A percentile compares a stretch with the other conserved stretches of the same genome.
Conservation (phyloP, 495 filamentous ascomycete species). For the Xylona heveae region DNA sequence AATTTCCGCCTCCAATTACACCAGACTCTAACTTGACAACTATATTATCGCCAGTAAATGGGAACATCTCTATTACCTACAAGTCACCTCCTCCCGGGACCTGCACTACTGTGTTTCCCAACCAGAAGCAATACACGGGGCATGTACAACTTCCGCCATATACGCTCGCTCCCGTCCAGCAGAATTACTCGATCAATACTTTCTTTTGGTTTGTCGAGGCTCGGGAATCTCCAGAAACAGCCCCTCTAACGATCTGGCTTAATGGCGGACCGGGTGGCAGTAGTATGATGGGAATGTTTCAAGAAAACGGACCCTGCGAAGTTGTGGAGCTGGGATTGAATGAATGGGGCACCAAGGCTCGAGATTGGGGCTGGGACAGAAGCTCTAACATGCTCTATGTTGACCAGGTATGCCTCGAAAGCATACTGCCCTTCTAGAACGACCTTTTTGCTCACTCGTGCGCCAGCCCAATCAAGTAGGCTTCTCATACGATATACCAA, state of each 20-base stretch:
- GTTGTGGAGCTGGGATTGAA: conserved; percentile 15
- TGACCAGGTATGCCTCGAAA: conserved; percentile 11
- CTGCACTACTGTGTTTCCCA: conserved; percentile 31
- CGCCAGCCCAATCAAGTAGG: conserved; percentile 16
- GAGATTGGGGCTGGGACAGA: conserved; percentile 18
- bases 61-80: conserved; percentile 36
- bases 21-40: conserved; percentile 20
- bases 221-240: conserved; percentile 30
- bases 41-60: conserved; percentile 31
- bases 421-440: not conserved
- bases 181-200: conserved; percentile 46
- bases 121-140: conserved; percentile 24
- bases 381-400: conserved; percentile 20
- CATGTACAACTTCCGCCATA: conserved; percentile 26
- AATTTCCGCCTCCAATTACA: conserved; percentile 3
- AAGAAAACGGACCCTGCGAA: conserved; percentile 20
- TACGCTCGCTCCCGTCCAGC: conserved; percentile 22
- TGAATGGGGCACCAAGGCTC: conserved; percentile 15
- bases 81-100: conserved; percentile 29
- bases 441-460: not conserved
- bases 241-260: conserved; percentile 44
- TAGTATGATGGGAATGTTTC: conserved; percentile 19
- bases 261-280: conserved; percentile 38
- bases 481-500: conserved; percentile 20
- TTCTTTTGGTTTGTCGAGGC: conserved; percentile 65